Conservation (phyloP, 2,329 filamentous ascomycete genomes). For the Botryotinia narcissicola region DNA sequence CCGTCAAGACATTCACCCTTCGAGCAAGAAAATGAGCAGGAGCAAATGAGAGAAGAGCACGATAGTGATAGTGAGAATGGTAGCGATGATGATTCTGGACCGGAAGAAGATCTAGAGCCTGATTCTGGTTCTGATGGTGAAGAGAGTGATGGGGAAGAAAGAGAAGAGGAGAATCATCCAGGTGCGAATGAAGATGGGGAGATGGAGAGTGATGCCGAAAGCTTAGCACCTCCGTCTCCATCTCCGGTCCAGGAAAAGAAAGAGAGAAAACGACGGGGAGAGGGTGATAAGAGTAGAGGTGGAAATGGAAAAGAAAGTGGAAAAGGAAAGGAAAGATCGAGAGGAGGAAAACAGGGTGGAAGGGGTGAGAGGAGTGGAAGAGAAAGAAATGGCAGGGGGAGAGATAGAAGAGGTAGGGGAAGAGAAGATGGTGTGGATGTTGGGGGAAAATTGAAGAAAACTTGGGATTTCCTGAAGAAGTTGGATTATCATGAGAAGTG, state of each 20-base stretch:
- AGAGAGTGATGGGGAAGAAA: background rate
- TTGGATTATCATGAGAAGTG: slow-evolving; percentile 15
- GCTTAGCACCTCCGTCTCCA: background rate
- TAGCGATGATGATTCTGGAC: background rate
- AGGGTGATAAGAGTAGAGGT: background rate
- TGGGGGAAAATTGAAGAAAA: background rate
- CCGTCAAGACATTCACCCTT: background rate
- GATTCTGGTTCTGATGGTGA: background rate
- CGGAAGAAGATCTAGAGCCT: background rate
- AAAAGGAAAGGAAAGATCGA: background rate
- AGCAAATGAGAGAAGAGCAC: background rate
- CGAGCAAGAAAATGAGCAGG: background rate
- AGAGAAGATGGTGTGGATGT: background rate
- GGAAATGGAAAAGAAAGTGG: background rate
- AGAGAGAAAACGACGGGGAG: background rate
- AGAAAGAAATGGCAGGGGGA: background rate
- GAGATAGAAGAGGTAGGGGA: background rate
- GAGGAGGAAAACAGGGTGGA: background rate
- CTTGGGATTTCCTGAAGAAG: slow-evolving; percentile 17
- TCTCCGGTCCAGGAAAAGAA: background rate
- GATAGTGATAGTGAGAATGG: background rate
- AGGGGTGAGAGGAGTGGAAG: no score
- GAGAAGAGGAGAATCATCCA: background rate
- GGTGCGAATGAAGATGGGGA: background rate
- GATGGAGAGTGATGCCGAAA: background rate